Conservation (phyloP, 1,139 yeast species). For the Sugiyamaella japonica region DNA sequence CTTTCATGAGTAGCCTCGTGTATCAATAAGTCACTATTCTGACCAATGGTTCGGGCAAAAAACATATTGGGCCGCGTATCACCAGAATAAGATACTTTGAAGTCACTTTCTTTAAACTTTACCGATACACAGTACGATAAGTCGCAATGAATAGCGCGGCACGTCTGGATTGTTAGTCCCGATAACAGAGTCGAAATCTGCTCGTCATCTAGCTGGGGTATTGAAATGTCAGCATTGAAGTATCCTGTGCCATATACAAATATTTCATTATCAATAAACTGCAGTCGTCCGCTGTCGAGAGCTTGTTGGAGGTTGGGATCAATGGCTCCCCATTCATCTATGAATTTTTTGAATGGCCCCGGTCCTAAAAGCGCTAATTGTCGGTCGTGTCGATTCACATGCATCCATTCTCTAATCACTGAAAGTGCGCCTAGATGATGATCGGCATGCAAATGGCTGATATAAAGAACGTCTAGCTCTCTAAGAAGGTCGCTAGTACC, state of each 20-base stretch:
- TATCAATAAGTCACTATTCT: slow-evolving; percentile 68
- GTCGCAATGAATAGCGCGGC: slow-evolving; percentile 81
- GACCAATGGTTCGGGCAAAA: slow-evolving; percentile 62
- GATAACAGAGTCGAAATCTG: background rate
- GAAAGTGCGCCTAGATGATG: slow-evolving; percentile 87
- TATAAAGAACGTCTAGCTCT: slow-evolving; percentile 64
- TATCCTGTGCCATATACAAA: slow-evolving; percentile 45
- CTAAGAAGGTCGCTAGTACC: slow-evolving; percentile 46
- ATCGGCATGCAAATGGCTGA: slow-evolving; percentile 96
- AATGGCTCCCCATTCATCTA: slow-evolving; percentile 67
- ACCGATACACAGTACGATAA: slow-evolving; percentile 77
- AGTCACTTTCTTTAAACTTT: slow-evolving; percentile 45
- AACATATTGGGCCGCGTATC: slow-evolving; percentile 83
- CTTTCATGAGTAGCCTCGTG: slow-evolving; percentile 95
- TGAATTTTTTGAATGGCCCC: slow-evolving; percentile 66
- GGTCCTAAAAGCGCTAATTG: slow-evolving; percentile 65
- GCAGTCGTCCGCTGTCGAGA: slow-evolving; percentile 48
- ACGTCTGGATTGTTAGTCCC: slow-evolving; percentile 42
- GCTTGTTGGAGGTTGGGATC: slow-evolving; percentile 43
- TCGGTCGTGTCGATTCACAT: slow-evolving; percentile 36
- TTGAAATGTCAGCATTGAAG: background rate
- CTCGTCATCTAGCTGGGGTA: background rate
- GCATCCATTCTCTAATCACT: slow-evolving; percentile 68
- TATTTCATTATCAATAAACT: slow-evolving; percentile 68
- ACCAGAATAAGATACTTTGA: slow-evolving; percentile 86